Base-by-base conservation (phyloP, 371 early-diverging fungal species). In the Mortierella sp. region DNA sequence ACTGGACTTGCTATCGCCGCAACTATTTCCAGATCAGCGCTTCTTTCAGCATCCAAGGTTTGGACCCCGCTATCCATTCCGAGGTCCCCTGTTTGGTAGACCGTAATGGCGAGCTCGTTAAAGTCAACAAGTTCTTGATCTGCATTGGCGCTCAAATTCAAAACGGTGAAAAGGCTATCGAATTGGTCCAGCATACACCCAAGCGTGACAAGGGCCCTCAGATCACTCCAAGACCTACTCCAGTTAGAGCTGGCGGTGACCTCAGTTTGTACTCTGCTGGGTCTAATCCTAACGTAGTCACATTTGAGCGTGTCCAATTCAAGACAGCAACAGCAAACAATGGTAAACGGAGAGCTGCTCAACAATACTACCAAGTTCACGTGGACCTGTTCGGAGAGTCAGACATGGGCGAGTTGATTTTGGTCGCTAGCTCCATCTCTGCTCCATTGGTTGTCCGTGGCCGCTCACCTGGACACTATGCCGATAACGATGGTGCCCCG, bases 131-230 rank as follows among this genome's bases (percentile, higher is more conserved):
- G 45, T 97, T 96, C 75, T 72, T 87, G 1, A 83, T 96, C 45
- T 93, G 93, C 28, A 90, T 96, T 35, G 87, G 91, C 0, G 93
- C 96, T 18, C 91, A 91, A 14, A 91, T 95, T n/a, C 89, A 91
- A 35, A 89, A 89, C 68, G 90, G 89, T 63, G 94, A 93, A 63
- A 90, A 91, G 69, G 83, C 84, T 20, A 92, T 97, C 37, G 95
- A 95, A 40, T 85, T 97, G 8, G 91, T 97, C 20, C 97, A 97
- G 84, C 97, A 96, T 72, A 97, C 98, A 8, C 92, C 97, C 20
- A 97, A 97, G 84, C 92, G 98, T 52, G 97, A 97, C 84, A 96
- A 96, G 74, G 97, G 97, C 0, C 96, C 97, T 9, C 96, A 96
- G 77, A 89, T 87, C 8, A 88, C 89, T 22, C 96, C 96, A 16